Percentiles rank a stretch among this genome's conserved stretches.
Conservation (phyloP, 495 filamentous ascomycete genomes). For the Daldinia loculata region DNA sequence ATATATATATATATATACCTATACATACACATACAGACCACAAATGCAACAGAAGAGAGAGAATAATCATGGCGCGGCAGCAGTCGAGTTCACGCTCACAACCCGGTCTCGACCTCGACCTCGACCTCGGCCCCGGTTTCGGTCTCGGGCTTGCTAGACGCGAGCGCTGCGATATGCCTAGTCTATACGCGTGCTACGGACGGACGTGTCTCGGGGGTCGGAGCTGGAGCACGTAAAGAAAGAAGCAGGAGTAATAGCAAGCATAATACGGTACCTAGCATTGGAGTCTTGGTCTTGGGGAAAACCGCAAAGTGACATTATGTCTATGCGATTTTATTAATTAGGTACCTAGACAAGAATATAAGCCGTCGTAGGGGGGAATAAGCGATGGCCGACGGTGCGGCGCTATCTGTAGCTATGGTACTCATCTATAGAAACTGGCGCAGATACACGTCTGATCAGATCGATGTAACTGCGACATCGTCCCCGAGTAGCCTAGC, state of each 20-base stretch:
- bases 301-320: neutral
- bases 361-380: neutral
- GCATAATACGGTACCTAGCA: neutral
- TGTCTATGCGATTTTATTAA: neutral
- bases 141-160: neutral
- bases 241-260: neutral
- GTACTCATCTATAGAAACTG: conserved; percentile 26
- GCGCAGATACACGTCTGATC: neutral
- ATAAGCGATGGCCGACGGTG: neutral
- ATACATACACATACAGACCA: neutral
- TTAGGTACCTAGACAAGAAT: neutral
- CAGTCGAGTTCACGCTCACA: neutral
- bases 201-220: neutral
- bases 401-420: conserved; percentile 13
- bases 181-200: neutral
- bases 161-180: neutral
- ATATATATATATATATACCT: neutral
- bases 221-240: neutral
- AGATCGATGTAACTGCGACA: conserved; percentile 9
- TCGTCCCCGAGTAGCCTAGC: neutral
- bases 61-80: neutral
- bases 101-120: neutral
- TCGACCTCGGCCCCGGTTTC: neutral
- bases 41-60: neutral
- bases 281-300: neutral